phyloP scores from a whole-genome alignment of 306 rosid species.

The Delonix regia region DNA sequence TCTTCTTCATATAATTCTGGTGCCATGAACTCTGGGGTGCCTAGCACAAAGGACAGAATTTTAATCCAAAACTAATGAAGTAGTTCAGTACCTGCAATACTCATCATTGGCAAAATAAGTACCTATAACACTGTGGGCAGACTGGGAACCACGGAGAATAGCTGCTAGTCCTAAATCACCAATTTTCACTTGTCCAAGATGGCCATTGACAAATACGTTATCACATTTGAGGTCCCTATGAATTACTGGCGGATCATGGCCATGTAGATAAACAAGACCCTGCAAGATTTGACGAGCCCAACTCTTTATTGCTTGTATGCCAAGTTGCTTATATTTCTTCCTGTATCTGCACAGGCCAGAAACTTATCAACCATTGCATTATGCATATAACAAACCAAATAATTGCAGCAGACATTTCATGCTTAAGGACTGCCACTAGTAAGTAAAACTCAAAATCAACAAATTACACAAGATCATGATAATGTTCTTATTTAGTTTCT shows the following conservation, averaged over 20 bases:
- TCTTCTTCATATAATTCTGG: slow-evolving; percentile 90
- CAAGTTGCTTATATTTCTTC: slow-evolving; percentile 62
- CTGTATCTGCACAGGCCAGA: slow-evolving; percentile 65
- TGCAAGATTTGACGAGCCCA: slow-evolving; percentile 81
- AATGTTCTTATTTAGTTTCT: not conserved
- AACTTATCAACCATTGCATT: not conserved
- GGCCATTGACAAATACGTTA: slow-evolving; percentile 88
- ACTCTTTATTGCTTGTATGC: slow-evolving; percentile 68
- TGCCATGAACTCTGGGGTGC: slow-evolving; percentile 98
- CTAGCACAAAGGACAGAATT: slow-evolving; percentile 37
- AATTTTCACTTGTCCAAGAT: slow-evolving; percentile 92
- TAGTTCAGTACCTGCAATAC: slow-evolving; percentile 13
- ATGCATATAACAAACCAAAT: slow-evolving; percentile 11
- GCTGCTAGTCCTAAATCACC: slow-evolving; percentile 92
- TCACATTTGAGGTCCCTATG: slow-evolving; percentile 95
- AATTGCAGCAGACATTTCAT: not conserved
- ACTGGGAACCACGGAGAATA: slow-evolving; percentile 68
- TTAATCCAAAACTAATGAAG: not conserved
- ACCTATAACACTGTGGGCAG: slow-evolving; percentile 94
- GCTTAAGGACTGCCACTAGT: not conserved
- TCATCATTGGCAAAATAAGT: slow-evolving; percentile 24
- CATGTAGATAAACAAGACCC: slow-evolving; percentile 84
- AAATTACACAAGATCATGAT: not conserved
- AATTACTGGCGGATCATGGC: slow-evolving; percentile 80
- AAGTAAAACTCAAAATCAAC: not conserved